phyloP scores from a whole-genome alignment of 768 basidiomycete species.

The Trametes cingulata region DNA sequence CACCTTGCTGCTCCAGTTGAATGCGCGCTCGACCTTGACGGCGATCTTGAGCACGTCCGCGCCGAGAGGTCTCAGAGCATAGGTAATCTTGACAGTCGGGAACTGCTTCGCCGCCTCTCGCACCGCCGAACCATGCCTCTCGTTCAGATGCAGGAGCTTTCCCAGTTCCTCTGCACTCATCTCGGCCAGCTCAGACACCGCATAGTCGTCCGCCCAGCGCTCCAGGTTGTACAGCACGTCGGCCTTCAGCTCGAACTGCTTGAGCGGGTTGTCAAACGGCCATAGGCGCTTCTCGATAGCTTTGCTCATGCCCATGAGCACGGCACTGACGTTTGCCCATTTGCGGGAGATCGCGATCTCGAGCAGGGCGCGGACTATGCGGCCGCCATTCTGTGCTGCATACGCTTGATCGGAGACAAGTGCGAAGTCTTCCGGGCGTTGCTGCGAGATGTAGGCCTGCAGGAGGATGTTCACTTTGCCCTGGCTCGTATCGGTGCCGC shows the following conservation, averaged over 20 bases:
- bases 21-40: constrained; percentile 62
- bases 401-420: constrained; percentile 94
- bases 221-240: constrained; percentile 80
- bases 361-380: constrained; percentile 90
- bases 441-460: constrained; percentile 84
- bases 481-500: constrained; percentile 57
- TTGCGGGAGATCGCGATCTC: constrained; percentile 93
- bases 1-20: constrained; percentile 76
- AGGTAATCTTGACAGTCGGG: constrained; percentile 67
- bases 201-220: constrained; percentile 79
- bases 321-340: constrained; percentile 80
- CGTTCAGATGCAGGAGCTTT: constrained; percentile 81
- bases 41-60: constrained; percentile 80
- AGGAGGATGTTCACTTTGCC: constrained; percentile 95
- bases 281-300: constrained; percentile 90
- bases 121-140: constrained; percentile 77
- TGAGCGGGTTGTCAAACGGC: constrained; percentile 92
- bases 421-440: constrained; percentile 90
- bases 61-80: constrained; percentile 78
- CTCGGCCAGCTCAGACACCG: constrained; percentile 68
- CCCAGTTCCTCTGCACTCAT: constrained; percentile 73
- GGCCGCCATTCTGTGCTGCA: constrained; percentile 91
- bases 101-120: constrained; percentile 82
- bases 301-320: constrained; percentile 90
- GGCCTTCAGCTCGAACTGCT: constrained; percentile 72